Evolutionary conservation across 495 filamentous ascomycete genomes (phyloP), one percentile per base, ranked within the genome.

Genomic region (Astrothelium macrocarpum): DNA sequence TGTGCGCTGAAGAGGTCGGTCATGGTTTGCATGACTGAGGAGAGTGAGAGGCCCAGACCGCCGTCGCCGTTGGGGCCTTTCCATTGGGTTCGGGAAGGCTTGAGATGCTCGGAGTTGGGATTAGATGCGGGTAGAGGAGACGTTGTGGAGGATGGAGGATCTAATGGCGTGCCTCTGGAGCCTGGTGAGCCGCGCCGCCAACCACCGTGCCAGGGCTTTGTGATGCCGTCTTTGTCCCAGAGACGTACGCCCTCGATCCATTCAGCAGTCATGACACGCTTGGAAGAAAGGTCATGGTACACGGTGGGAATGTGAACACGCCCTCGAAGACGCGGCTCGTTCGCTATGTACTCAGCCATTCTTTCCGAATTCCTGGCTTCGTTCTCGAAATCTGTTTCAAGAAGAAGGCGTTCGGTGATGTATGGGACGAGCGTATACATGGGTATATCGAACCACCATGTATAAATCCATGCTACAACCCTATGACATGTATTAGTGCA

Each of bases 161-260:
- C 79, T 4, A 96, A 74, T 14, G 82, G 79, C 32, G 81, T 80
- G 20, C 90, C 90, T 23, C 85, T 84, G 25, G 86, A 87, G 10
- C 91, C 91, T 23, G 90, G 87, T 62, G 87, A 91, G 1, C 88
- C 90, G 64, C 82, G 73, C 14, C 85, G 82, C 78, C 84, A 82
- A 25, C 90, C 88, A 26, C 91, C 91, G 34, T 83, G 72, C 91
- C 94, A 97, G 1, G 81, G 77, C 10, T 78, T 77, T 0, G 82
- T 87, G 65, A 96, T 85, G 23, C 86, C 78, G 1, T 87, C 82
- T 67, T 92, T 95, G 65, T 97, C 91, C 88, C 91, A 95, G 9
- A 98, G 79, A 23, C 91, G 81, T 1, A 96, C 83, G 20, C 93
- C 93, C 73, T 98, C 94, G 59, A 98, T 90, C 94, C 94, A 98